Evolutionary conservation across 495 filamentous ascomycete species (phyloP).

Genomic region (Zalerion maritima): DNA sequence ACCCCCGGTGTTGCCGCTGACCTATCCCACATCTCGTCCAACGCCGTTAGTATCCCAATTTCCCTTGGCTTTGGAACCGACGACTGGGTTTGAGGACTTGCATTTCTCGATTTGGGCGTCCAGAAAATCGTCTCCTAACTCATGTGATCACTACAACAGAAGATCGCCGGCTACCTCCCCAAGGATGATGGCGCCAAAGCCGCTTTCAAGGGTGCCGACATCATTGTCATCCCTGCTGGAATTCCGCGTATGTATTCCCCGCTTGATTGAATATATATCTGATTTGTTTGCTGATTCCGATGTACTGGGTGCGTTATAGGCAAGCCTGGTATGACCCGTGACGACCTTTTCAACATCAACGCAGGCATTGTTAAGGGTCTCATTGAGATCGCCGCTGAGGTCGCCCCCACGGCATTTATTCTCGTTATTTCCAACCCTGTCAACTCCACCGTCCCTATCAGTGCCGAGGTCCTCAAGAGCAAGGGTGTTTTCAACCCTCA

Average conservation of each 20-base stretch:
- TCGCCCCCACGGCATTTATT: constrained; percentile 78
- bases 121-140: too few species aligned
- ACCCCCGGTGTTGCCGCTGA: constrained; percentile 91
- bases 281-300: background rate
- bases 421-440: constrained; percentile 98
- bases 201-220: constrained; percentile 78
- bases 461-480: constrained; percentile 86
- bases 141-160: constrained; percentile 37
- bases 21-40: constrained; percentile 90
- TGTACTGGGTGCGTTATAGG: too few species aligned
- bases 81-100: background rate
- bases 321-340: constrained; percentile 98
- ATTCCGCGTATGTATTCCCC: constrained; percentile 85
- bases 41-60: constrained; percentile 50
- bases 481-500: constrained; percentile 85
- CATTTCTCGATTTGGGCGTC: background rate
- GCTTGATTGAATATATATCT: too few species aligned
- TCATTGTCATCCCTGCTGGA: constrained; percentile 92
- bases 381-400: constrained; percentile 70
- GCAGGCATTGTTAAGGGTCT: constrained; percentile 85
- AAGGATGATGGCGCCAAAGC: constrained; percentile 78
- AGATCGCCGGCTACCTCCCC: constrained; percentile 81
- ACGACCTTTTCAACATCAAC: constrained; percentile 98
- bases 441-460: constrained; percentile 97
- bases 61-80: too few species aligned